These are phyloP conservation scores for Chaetomium olivaceum DNA, from an alignment of 2,329 filamentous ascomycete genomes.

Conservation along the genomic window DNA sequence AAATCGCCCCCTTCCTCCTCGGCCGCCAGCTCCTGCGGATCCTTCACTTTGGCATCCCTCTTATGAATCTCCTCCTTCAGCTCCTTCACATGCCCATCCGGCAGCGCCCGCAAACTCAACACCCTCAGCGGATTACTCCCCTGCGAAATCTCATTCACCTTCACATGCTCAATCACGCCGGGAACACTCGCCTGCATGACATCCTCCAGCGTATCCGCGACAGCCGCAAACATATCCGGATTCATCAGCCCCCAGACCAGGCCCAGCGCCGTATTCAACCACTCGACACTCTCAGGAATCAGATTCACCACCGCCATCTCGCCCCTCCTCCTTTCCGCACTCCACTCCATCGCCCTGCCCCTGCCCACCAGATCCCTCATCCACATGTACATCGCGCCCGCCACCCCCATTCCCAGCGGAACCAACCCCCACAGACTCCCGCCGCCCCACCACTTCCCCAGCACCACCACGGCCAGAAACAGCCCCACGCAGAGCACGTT, in stretches of 20 bases:
- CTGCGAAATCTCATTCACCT: slow-evolving; percentile 92
- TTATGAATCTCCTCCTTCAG: slow-evolving; percentile 79
- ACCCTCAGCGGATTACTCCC: slow-evolving; percentile 88
- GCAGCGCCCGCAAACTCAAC: slow-evolving; percentile 80
- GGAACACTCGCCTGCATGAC: slow-evolving; percentile 97
- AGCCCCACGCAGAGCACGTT: slow-evolving; percentile 69
- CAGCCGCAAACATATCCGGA: slow-evolving; percentile 87
- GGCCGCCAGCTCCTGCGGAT: slow-evolving; percentile 82
- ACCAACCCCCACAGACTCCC: slow-evolving; percentile 75
- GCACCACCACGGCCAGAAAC: slow-evolving; percentile 69
- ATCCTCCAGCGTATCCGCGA: slow-evolving; percentile 92
- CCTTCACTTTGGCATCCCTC: slow-evolving; percentile 77
- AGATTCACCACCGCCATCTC: slow-evolving; percentile 84
- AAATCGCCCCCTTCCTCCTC: slow-evolving; percentile 89
- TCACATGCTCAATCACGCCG: slow-evolving; percentile 87
- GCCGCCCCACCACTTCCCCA: slow-evolving; percentile 77
- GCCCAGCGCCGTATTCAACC: slow-evolving; percentile 88
- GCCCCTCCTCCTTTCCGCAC: slow-evolving; percentile 80
- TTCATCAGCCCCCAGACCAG: slow-evolving; percentile 91
- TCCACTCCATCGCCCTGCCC: slow-evolving; percentile 83
- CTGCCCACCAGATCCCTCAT: slow-evolving; percentile 81
- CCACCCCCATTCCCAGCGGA: slow-evolving; percentile 68
- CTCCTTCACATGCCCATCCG: slow-evolving; percentile 77
- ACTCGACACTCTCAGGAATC: slow-evolving; percentile 89
- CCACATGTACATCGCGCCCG: slow-evolving; percentile 84